Evolutionary conservation across 805 yeast species (phyloP).

Genomic region (Candida odintsovae): DNA sequence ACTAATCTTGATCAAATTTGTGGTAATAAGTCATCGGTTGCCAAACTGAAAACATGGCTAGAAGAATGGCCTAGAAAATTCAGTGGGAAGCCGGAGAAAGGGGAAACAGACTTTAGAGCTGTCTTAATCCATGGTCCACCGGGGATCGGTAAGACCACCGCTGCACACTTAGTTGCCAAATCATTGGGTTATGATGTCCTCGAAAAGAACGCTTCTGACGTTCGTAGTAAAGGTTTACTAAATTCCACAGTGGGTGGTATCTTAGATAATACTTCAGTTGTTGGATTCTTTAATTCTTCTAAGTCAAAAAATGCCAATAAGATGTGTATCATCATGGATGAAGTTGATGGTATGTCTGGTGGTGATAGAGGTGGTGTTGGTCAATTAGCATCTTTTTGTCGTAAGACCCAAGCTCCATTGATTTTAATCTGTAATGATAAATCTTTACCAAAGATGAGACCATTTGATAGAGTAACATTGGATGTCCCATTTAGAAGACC

Average conservation of each 20-base stretch:
- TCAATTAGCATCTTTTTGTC: conserved; percentile 80
- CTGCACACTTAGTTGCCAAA: conserved; percentile 60
- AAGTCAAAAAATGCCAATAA: conserved; percentile 32
- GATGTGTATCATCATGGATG: conserved; percentile 92
- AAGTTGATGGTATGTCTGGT: conserved; percentile 98
- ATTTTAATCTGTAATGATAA: conserved; percentile 92
- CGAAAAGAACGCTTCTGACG: conserved; percentile 85
- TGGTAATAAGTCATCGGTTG: conserved; percentile 80
- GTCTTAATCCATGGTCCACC: conserved; percentile 71
- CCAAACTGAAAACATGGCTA: conserved; percentile 68
- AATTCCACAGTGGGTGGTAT: conserved; percentile 65
- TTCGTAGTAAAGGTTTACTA: conserved; percentile 75
- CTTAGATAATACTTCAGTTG: conserved; percentile 75
- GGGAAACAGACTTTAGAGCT: conserved; percentile 71
- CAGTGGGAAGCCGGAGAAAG: conserved; percentile 49
- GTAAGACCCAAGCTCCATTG: conserved; percentile 82
- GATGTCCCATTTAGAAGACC: conserved; percentile 90
- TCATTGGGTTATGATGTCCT: conserved; percentile 65
- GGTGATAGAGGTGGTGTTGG: conserved; percentile 99
- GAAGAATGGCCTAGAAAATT: conserved; percentile 59
- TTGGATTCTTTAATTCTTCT: conserved; percentile 58
- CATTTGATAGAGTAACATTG: conserved; percentile 77
- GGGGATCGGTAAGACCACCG: conserved; percentile 11
- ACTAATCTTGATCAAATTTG: conserved; percentile 68
- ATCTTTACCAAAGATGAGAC: conserved; percentile 90